Percentiles rank a stretch among this genome's conserved stretches.
Conservation (phyloP, 2,329 filamentous ascomycete species). For the Diplodia mutila region DNA sequence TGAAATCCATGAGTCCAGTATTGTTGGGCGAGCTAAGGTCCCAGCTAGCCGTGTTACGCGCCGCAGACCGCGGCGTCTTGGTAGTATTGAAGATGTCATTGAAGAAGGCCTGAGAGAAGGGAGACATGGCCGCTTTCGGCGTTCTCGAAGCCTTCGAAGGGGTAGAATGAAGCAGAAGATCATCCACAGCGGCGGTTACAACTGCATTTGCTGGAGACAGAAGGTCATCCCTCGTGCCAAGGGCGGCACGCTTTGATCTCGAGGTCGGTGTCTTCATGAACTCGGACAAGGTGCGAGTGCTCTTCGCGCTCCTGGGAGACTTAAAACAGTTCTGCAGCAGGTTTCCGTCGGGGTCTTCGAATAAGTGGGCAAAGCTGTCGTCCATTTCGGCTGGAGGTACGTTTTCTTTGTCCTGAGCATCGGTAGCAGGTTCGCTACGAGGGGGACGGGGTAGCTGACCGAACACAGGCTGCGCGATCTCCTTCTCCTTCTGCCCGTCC, state of each 20-base stretch:
- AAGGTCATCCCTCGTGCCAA: conserved; percentile 38
- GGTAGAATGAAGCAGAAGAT: conserved; percentile 45
- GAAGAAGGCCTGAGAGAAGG: conserved; percentile 66
- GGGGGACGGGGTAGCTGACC: conserved; percentile 27
- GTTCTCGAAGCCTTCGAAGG: conserved; percentile 37
- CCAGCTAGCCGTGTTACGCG: background rate
- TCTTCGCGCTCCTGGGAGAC: conserved; percentile 58
- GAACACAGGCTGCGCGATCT: conserved; percentile 38
- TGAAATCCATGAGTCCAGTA: conserved; percentile 30
- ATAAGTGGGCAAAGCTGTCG: conserved; percentile 66
- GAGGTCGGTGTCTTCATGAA: conserved; percentile 52
- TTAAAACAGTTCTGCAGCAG: conserved; percentile 60
- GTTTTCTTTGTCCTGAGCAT: conserved; percentile 61
- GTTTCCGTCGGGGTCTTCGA: conserved; percentile 61
- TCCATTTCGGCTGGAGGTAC: conserved; percentile 44
- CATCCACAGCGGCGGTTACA: conserved; percentile 35
- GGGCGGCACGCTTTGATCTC: conserved; percentile 40
- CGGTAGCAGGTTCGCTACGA: conserved; percentile 5
- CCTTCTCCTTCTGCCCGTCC: conserved; percentile 8
- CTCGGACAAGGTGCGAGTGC: conserved; percentile 58
- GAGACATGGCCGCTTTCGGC: conserved; percentile 49
- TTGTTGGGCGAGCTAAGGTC: conserved; percentile 10
- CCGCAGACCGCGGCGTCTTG: conserved; percentile 10
- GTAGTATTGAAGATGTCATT: conserved; percentile 62
- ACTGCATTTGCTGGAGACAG: conserved; percentile 27